phyloP scores from a whole-genome alignment of 805 yeast genomes.

The Kuraishia borneana region DNA sequence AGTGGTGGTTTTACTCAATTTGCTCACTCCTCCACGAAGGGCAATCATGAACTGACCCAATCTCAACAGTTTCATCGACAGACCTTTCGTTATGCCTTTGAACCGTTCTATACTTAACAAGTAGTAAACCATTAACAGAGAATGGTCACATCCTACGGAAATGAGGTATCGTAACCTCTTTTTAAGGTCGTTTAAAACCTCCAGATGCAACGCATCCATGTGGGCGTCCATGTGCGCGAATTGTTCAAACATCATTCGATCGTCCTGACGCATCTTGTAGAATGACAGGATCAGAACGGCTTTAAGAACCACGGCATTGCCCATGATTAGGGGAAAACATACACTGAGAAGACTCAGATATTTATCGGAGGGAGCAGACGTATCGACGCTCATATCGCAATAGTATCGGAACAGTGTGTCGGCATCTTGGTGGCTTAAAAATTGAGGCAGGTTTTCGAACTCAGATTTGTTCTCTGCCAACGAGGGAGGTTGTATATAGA shows the following conservation, averaged over 20 bases:
- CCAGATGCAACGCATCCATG: constrained; percentile 4
- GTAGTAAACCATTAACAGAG: constrained; percentile 7
- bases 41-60: constrained; percentile 9
- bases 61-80: constrained; percentile 5
- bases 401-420: constrained; percentile 7
- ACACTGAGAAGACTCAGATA: constrained; percentile 6
- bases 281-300: constrained; percentile 8
- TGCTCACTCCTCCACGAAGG: constrained; percentile 9
- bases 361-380: not conserved
- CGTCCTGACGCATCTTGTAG: constrained; percentile 4
- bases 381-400: constrained; percentile 1
- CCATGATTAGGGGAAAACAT: constrained; percentile 9
- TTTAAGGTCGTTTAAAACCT: constrained; percentile 6
- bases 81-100: constrained; percentile 4
- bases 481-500: constrained; percentile 8
- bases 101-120: constrained; percentile 7
- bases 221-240: not conserved
- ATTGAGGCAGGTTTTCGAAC: constrained; percentile 7
- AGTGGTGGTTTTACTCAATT: constrained; percentile 6
- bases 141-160: constrained; percentile 12
- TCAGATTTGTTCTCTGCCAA: constrained; percentile 3
- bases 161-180: constrained; percentile 6
- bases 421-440: constrained; percentile 5
- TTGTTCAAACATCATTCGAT: not conserved
- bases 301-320: constrained; percentile 8